Conservation (phyloP, 2,329 filamentous ascomycete species). For the Botrytis sinoallii region DNA sequence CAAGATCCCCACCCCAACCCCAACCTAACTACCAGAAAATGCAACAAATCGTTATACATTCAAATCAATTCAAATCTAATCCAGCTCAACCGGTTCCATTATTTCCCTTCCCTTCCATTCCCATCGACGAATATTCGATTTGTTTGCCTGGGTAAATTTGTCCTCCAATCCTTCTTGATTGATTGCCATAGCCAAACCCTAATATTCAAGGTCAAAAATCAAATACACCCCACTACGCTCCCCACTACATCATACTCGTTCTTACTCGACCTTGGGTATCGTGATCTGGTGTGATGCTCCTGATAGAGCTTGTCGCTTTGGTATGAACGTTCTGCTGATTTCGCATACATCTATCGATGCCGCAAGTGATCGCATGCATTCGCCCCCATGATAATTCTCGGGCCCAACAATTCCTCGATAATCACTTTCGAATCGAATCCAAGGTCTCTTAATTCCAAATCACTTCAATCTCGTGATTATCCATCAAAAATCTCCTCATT, state of each 20-base stretch:
- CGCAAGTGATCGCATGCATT: neutral
- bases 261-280: neutral
- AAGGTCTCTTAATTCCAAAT: neutral
- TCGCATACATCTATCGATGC: neutral
- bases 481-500: neutral
- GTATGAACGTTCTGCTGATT: neutral
- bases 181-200: neutral
- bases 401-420: neutral
- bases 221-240: neutral
- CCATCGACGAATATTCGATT: neutral
- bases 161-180: neutral
- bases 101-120: neutral
- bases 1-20: neutral
- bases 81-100: neutral
- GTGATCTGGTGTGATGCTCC: neutral
- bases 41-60: neutral
- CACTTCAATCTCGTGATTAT: neutral
- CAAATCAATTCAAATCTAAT: neutral
- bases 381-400: neutral
- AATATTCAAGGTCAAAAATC: neutral
- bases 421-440: neutral
- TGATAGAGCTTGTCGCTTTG: neutral
- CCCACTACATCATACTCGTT: neutral
- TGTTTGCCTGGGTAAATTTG: neutral
- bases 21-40: slow-evolving; percentile 1